Percentiles rank a stretch among this genome's conserved stretches.
Conservation (phyloP, 129 eudicot genomes). For the Tagetes patula region DNA sequence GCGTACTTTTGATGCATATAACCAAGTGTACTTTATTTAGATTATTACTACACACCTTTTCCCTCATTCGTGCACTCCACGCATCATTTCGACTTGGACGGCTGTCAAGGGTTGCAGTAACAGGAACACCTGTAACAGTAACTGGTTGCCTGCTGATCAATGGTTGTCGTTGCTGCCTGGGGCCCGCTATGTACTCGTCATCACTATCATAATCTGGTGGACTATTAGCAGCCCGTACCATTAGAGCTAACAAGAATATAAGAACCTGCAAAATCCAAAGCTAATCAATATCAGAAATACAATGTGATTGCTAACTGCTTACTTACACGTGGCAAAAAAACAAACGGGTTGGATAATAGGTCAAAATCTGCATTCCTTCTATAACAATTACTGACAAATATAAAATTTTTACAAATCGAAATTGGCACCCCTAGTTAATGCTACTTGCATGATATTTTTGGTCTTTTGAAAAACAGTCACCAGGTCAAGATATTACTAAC, state of each 20-base stretch:
- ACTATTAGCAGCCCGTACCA: conserved; percentile 77
- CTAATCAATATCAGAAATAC: conserved; percentile 12
- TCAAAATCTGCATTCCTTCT: background rate
- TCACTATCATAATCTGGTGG: conserved; percentile 88
- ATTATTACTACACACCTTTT: conserved; percentile 77
- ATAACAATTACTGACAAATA: background rate
- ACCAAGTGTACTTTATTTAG: no score
- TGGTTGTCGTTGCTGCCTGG: conserved; percentile 84
- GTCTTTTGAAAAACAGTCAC: background rate
- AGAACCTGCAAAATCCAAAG: conserved; percentile 51
- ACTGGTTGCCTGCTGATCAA: conserved; percentile 59
- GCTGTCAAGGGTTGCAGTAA: conserved; percentile 61
- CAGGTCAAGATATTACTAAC: conserved; percentile 2
- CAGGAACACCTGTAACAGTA: conserved; percentile 71
- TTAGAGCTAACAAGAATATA: conserved; percentile 73
- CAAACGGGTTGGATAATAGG: conserved; percentile 2
- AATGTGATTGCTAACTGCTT: background rate
- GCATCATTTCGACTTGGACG: conserved; percentile 89
- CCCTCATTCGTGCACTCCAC: conserved; percentile 97
- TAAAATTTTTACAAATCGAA: background rate
- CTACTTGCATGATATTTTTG: background rate
- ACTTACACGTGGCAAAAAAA: background rate
- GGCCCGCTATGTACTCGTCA: conserved; percentile 80
- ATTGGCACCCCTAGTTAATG: background rate
- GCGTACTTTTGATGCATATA: background rate